Conservation (phyloP, 2,329 filamentous ascomycete species). For the Venturia aucupariae region DNA sequence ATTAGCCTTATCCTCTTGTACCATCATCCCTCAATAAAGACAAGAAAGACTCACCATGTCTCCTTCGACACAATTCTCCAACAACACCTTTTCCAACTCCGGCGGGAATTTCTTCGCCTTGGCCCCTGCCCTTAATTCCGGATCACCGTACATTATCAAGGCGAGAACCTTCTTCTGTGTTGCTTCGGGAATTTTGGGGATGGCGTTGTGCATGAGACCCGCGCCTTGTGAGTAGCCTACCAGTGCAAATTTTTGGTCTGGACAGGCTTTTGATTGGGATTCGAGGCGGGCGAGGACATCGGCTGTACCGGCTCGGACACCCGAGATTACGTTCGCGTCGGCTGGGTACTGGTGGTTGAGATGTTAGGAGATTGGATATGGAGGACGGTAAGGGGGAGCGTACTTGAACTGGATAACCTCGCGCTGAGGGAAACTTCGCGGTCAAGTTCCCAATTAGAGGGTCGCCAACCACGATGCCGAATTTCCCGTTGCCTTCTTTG, state of each 20-base stretch:
- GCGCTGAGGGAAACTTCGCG: neutral
- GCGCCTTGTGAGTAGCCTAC: slow-evolving; percentile 15
- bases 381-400: too few relatives aligned
- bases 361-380: too few relatives aligned
- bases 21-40: too few relatives aligned
- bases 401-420: slow-evolving; percentile 14
- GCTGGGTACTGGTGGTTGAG: slow-evolving; percentile 12
- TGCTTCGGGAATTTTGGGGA: slow-evolving; percentile 4
- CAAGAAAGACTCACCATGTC: too few relatives aligned
- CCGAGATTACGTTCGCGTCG: neutral
- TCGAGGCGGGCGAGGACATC: slow-evolving; percentile 9
- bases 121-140: neutral
- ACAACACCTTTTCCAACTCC: neutral
- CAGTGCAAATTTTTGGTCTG: slow-evolving; percentile 12
- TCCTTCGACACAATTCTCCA: slow-evolving; percentile 12
- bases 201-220: slow-evolving; percentile 10
- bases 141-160: slow-evolving; percentile 12
- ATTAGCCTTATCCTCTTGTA: too few relatives aligned
- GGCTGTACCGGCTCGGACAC: slow-evolving; percentile 1
- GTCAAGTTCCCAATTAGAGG: slow-evolving; percentile 11
- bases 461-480: slow-evolving; percentile 14
- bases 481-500: slow-evolving; percentile 11
- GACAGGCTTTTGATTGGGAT: slow-evolving; percentile 11
- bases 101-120: slow-evolving; percentile 7
- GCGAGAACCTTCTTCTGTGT: slow-evolving; percentile 8